Percentiles rank a stretch among this genome's conserved stretches.
phyloP scores from a whole-genome alignment of 225 moss, liverwort and hornwort species.

The Asterella californica region DNA sequence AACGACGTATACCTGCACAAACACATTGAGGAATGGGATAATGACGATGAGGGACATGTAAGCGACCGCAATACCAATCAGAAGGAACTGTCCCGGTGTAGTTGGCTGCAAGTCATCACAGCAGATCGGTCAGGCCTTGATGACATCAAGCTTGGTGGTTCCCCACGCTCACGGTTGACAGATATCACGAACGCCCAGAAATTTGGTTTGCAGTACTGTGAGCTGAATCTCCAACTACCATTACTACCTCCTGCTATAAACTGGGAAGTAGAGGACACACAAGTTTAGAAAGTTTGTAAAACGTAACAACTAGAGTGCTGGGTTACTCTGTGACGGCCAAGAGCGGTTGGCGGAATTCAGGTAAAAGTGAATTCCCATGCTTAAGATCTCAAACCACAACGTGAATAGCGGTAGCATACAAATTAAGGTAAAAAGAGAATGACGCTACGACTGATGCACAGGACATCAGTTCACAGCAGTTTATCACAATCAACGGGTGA shows the following conservation, averaged over 20 bases:
- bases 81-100: slow-evolving; percentile 27
- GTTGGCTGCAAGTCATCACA: slow-evolving; percentile 31
- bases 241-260: neutral
- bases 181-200: neutral
- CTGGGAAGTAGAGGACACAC: neutral
- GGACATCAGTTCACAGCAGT: neutral
- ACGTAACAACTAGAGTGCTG: neutral
- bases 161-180: neutral
- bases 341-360: too few relatives aligned
- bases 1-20: slow-evolving; percentile 27
- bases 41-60: slow-evolving; percentile 34
- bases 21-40: slow-evolving; percentile 40
- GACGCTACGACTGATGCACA: too few relatives aligned
- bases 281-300: neutral
- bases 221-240: neutral
- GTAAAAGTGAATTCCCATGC: neutral
- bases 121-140: neutral
- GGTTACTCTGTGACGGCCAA: neutral
- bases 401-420: neutral
- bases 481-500: neutral
- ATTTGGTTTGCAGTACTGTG: neutral
- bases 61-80: slow-evolving; percentile 31
- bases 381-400: neutral
- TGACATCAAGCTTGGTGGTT: neutral
- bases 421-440: too few relatives aligned